phyloP scores from a whole-genome alignment of 768 basidiomycete species.

The Sarcodon aspratus region DNA sequence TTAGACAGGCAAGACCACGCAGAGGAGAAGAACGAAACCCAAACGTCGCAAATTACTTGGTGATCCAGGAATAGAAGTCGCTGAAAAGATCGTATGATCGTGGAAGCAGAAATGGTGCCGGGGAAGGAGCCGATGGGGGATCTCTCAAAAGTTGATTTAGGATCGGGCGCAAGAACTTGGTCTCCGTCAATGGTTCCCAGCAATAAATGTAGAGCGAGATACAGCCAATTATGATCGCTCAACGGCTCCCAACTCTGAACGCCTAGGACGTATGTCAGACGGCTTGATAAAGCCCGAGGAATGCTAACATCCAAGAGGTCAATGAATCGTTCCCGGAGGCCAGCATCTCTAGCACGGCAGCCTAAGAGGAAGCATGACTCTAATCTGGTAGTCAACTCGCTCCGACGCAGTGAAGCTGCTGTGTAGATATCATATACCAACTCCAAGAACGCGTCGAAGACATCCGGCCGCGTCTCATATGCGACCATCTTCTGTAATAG shows the following conservation, averaged over 20 bases:
- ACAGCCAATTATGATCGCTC: conserved; percentile 89
- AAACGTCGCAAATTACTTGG: conserved; percentile 66
- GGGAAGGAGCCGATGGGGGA: not conserved
- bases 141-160: conserved; percentile 4
- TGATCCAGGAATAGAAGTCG: conserved; percentile 76
- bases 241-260: conserved; percentile 94
- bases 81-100: conserved; percentile 67
- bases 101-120: conserved; percentile 20
- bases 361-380: conserved; percentile 92
- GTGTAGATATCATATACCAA: conserved; percentile 93
- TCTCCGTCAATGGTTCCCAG: conserved; percentile 59
- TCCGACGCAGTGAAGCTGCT: conserved; percentile 73
- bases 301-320: conserved; percentile 85
- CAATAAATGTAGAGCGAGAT: conserved; percentile 80
- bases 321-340: conserved; percentile 74
- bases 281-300: conserved; percentile 68
- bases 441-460: conserved; percentile 71
- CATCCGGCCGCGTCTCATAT: conserved; percentile 72
- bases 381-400: conserved; percentile 86
- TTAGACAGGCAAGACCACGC: conserved; percentile 80
- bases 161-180: conserved; percentile 25
- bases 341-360: conserved; percentile 71
- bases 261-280: conserved; percentile 82
- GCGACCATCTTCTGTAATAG: conserved; percentile 80
- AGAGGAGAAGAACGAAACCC: conserved; percentile 81